Evolutionary conservation across 805 yeast species (phyloP), one percentile per base, ranked within the genome.

Genomic region (Lipomyces spencermartinsiae): DNA sequence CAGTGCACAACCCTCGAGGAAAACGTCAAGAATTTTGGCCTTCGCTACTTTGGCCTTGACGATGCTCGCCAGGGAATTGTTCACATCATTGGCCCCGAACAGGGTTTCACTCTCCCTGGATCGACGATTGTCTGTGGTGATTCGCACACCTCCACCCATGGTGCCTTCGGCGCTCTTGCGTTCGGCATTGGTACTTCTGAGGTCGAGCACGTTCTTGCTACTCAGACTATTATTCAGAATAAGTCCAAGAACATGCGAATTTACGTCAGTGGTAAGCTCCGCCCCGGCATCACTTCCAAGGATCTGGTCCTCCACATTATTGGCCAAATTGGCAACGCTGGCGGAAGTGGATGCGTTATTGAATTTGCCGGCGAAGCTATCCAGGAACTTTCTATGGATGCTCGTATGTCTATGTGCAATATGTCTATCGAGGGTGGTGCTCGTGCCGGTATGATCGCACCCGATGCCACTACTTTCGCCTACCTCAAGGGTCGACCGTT

Each of bases 361-460:
- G 99, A 95, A 82, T 95, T 94, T 81, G 95, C 97, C 60, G 99
- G 99, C 79, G 87, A 89, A 74, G 98, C 98, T 66, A 93, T 95
- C 75, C 92, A 90, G 80, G 87, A 85, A 71, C 85, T 95, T 70
- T 87, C 97, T 39, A 92, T 95, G 93, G 99, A 95, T 82, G 97
- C 98, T 10, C 87, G 99, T 82, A 95, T 95, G 99, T 93, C 98
- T 64, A 95, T 95, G 84, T 95, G 99, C 86, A 95, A 95, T 80
- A 95, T 95, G 99, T 89, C 98, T 58, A 94, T 95, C 76, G 99
- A 95, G 83, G 99, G 90, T 68, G 99, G 99, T 82, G 99, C 99
- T 19, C 89, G 99, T 83, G 98, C 99, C 34, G 99, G 99, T 81
- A 92, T 95, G 98, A 94, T 95, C 78, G 91, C 89, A 73, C 99